Evolutionary conservation across 169 alveolate species (phyloP), one percentile per base, ranked within the genome.

Genomic region (Amoebophrya sp.): DNA sequence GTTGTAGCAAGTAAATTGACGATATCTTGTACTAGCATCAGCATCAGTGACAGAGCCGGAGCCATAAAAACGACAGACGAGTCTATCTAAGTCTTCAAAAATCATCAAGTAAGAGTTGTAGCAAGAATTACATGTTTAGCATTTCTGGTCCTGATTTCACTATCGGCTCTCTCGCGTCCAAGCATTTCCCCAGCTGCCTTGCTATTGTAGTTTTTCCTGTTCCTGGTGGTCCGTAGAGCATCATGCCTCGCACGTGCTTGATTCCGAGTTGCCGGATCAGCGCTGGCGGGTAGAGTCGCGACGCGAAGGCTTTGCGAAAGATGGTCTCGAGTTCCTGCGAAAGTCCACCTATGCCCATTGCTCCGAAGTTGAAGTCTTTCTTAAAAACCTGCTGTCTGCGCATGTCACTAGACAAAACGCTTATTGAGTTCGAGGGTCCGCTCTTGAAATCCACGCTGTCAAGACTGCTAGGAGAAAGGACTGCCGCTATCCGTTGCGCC

Each of bases 161-260:
- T 53, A 89, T 92, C 29, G 93, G 94, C 65, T 90, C 94, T 1
- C 91, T 90, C 2, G 92, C 94, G 89, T 89, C 54, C 89, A 91
- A n/a, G 91, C 55, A 91, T 83, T 89, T 95, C 40, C 91, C 92
- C 92, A 91, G 36, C 92, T 93, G 53, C 77, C 94, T 95, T 40
- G 99, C 99, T n/a, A 99, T 99, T 91, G 98, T 95, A 0, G 99
- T 99, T 95, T 99, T 99, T 36, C 99, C 99, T 14, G 99, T 98
- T 39, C 99, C 99, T 0, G 99, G 99, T 0, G 99, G 99, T 0
- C 99, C 99, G 95, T 97, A 97, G 65, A 99, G 96, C 90, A 99
- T 95, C 95, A 99, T 95, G 18, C 99, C 99, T 89, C 98, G 98
- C 29, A 99, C 99, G 93, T 99, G 99, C 89, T 98, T 97, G 76